Conservation (phyloP, 208 protist genomes). For the Wallacemonas sp. region DNA sequence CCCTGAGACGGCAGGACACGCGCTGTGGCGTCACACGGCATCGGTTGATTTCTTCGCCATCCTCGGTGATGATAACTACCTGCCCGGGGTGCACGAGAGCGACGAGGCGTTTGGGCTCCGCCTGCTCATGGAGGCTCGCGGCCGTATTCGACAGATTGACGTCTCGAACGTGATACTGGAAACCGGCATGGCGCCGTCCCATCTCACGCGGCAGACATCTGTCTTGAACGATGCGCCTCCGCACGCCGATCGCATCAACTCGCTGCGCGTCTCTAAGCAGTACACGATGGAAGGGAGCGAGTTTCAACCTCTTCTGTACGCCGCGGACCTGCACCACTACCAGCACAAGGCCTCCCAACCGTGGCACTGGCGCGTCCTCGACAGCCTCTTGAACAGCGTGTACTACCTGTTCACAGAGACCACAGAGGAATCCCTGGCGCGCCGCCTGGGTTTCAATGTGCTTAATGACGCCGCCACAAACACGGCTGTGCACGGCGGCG, state of each 20-base stretch:
- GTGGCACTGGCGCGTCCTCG: conserved; percentile 20
- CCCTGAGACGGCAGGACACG: background rate
- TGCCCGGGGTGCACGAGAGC: background rate
- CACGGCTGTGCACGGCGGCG: background rate
- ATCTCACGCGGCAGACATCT: background rate
- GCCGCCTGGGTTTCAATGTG: conserved; percentile 40
- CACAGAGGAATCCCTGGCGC: conserved; percentile 36
- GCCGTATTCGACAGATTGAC: background rate
- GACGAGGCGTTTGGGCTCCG: conserved; percentile 28
- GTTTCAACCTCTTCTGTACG: conserved; percentile 62
- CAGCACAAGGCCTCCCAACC: conserved; percentile 37
- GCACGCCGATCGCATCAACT: conserved; percentile 22
- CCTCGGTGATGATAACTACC: conserved; percentile 28
- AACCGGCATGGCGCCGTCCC: background rate
- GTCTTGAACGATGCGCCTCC: conserved; percentile 22
- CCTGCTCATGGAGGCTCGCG: conserved; percentile 20
- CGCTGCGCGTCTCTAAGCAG: conserved; percentile 42
- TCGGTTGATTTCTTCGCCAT: conserved; percentile 20
- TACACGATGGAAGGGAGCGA: conserved; percentile 41
- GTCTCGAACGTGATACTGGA: background rate
- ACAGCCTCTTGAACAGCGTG: conserved; percentile 34
- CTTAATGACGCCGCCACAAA: conserved; percentile 17
- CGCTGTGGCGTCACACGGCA: background rate
- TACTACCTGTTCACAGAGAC: conserved; percentile 70
- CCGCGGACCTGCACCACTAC: conserved; percentile 65